A percentile compares a stretch with the other conserved stretches of the same genome.
Evolutionary conservation across 1,139 yeast species (phyloP).

Genomic region (Pichia sp.): DNA sequence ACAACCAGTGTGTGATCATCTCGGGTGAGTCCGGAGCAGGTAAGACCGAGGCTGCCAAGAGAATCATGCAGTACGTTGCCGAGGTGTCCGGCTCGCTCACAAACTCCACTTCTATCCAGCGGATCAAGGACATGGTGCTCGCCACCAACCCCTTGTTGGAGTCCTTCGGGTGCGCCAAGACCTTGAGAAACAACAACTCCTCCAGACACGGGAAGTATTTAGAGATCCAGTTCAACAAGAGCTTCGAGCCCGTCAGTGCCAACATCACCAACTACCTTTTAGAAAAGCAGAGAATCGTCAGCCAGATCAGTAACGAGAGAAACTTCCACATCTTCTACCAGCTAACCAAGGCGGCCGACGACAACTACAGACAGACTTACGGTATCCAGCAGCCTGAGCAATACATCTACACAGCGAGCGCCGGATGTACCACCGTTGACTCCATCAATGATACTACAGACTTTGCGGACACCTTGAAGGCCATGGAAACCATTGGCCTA

Average conservation of each 20-base stretch:
- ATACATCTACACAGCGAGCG: conserved; percentile 81
- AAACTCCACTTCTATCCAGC: conserved; percentile 60
- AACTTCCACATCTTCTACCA: conserved; percentile 97
- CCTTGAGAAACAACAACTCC: conserved; percentile 91
- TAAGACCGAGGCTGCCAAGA: conserved; percentile 96
- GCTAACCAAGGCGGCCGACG: conserved; percentile 86
- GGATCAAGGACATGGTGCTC: conserved; percentile 93
- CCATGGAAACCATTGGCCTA: conserved; percentile 87
- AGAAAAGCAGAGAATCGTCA: conserved; percentile 95
- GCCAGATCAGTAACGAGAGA: conserved; percentile 87
- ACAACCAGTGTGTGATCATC: conserved; percentile 95
- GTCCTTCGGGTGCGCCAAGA: conserved; percentile 97
- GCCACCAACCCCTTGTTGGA: conserved; percentile 97
- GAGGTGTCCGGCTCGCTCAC: conserved; percentile 63
- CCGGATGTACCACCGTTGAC: conserved; percentile 80
- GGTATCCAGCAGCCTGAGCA: conserved; percentile 95
- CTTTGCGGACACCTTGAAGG: conserved; percentile 72
- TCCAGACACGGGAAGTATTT: conserved; percentile 97
- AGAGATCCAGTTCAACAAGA: conserved; percentile 79
- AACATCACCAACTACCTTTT: conserved; percentile 91
- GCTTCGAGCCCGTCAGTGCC: conserved; percentile 89
- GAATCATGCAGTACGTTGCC: conserved; percentile 97
- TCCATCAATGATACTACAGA: conserved; percentile 82
- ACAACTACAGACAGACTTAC: conserved; percentile 71
- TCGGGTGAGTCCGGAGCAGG: conserved; percentile 99